Evolutionary conservation across 129 eudicot species (phyloP).

Genomic region (Centella asiatica): DNA sequence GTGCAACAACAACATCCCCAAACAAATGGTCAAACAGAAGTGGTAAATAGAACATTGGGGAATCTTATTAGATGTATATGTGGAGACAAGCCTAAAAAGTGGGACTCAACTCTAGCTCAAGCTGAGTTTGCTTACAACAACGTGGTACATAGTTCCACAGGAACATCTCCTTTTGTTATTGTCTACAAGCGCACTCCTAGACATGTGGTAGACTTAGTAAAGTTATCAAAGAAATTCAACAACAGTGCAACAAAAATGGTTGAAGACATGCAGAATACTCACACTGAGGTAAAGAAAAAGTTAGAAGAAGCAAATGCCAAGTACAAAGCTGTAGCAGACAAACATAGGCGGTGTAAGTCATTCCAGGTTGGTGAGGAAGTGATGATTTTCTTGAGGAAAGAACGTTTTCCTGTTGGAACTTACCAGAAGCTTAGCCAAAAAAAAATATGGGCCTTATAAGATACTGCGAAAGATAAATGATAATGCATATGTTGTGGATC

Average conservation of each 20-base stretch:
- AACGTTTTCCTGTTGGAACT: slow-evolving; percentile 2
- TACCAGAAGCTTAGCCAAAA: not conserved
- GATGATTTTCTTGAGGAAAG: not conserved
- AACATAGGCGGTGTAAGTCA: not conserved
- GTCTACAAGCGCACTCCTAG: not conserved
- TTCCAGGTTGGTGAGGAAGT: not conserved
- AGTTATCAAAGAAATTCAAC: not conserved
- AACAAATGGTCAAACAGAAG: slow-evolving; percentile 4
- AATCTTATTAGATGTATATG: not conserved
- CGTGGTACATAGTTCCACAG: not conserved
- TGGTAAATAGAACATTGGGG: not conserved
- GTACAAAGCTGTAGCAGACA: not conserved
- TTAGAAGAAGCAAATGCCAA: not conserved
- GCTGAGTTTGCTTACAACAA: slow-evolving; percentile 1
- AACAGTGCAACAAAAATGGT: not conserved
- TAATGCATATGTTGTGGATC: too few species aligned
- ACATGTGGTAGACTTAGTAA: not conserved
- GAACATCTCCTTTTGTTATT: not conserved
- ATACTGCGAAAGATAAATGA: too few species aligned
- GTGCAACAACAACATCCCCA: slow-evolving; percentile 1
- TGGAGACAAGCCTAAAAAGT: not conserved
- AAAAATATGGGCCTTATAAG: slow-evolving; percentile 3
- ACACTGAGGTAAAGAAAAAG: not conserved
- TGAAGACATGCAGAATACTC: not conserved
- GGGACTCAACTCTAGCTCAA: not conserved